These are phyloP conservation scores for Xylaria sp. DNA, from an alignment of 2,329 filamentous ascomycete species.

Conservation along the genomic window DNA sequence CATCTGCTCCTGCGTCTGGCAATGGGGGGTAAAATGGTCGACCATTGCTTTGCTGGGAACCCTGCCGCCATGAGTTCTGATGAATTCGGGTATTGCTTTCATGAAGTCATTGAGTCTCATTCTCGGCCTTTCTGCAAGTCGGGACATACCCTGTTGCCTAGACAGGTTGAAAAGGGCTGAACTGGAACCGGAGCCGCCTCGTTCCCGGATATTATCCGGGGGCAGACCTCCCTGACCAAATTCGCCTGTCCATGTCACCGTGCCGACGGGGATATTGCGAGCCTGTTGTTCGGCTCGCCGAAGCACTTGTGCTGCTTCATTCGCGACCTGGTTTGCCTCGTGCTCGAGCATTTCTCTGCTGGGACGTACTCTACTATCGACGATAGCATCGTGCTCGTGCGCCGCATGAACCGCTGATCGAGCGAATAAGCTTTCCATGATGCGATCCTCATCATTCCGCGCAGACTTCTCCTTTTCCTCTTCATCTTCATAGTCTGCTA, in stretches of 20 bases:
- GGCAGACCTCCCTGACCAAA: constrained; percentile 72
- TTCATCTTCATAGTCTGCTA: constrained; percentile 37
- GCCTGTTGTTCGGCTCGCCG: constrained; percentile 68
- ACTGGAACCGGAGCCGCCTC: constrained; percentile 48
- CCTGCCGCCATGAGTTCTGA: constrained; percentile 69
- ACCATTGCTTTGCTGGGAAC: constrained; percentile 81
- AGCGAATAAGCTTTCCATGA: constrained; percentile 86
- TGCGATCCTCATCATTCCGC: constrained; percentile 60
- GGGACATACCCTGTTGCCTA: constrained; percentile 48
- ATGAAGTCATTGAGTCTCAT: constrained; percentile 35
- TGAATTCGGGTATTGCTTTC: constrained; percentile 63
- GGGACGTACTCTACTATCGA: constrained; percentile 67
- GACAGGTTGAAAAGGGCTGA: constrained; percentile 53
- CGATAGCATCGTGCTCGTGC: constrained; percentile 86
- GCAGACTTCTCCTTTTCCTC: constrained; percentile 42
- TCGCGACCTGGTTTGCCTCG: constrained; percentile 75
- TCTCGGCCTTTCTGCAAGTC: not conserved
- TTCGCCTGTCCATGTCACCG: constrained; percentile 89
- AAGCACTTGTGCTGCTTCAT: constrained; percentile 70
- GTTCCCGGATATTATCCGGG: constrained; percentile 44
- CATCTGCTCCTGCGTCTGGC: constrained; percentile 61
- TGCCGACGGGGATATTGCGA: constrained; percentile 68
- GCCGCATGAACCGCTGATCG: constrained; percentile 83
- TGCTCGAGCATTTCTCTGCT: constrained; percentile 73
- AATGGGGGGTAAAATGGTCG: constrained; percentile 82